Base-by-base conservation (phyloP, 2,329 filamentous ascomycete genomes). In the Ophiostoma sp. region DNA sequence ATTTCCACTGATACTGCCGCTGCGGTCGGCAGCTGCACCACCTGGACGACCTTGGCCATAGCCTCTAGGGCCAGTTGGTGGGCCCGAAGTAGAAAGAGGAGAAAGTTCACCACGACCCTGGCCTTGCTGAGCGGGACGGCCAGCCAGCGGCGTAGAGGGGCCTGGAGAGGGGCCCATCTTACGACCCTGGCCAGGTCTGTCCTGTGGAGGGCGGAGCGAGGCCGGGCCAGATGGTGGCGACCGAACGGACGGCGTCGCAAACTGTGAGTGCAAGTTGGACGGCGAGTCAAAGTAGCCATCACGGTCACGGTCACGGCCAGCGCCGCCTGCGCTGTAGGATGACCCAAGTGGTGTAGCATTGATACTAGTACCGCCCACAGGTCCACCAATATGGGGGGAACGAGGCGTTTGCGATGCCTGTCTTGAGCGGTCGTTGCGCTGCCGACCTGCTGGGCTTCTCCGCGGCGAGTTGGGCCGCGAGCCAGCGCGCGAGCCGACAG, bases 161-260 rank as follows among this genome's bases (percentile, higher is more conserved):
- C 76, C 74, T 1, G 80, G 80, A 73, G 82, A 81, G 33, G 78
- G 80, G 75, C 80, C 78, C 73, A 82, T 82, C 77, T 81, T 85
- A 76, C 85, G 81, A 28, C 77, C 77, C 36, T 78, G 78, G 19
- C 79, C 77, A 0, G 84, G 84, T 1, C 84, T 86, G 0, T 84
- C 87, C 2, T 87, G 86, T 25, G 86, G 85, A 15, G 82, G 83
- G 75, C 87, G 83, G 22, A 88, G 80, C 17, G 86, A 87, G 15
- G 87, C 86, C 36, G 87, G 87, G 0, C 87, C 87, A 70, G 86
- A 85, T 2, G 87, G 87, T 15, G 87, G 87, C 22, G 87, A 88
- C 55, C 72, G 45, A 64, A 59, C 5, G 3, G 73, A 48, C 22
- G 73, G 31, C 17, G 73, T 33, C n/a, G 50, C 55, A 48, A 50